These are phyloP conservation scores for Proliferodiscus dingleyae DNA, from an alignment of 2,329 filamentous ascomycete genomes.

Conservation along the genomic window DNA sequence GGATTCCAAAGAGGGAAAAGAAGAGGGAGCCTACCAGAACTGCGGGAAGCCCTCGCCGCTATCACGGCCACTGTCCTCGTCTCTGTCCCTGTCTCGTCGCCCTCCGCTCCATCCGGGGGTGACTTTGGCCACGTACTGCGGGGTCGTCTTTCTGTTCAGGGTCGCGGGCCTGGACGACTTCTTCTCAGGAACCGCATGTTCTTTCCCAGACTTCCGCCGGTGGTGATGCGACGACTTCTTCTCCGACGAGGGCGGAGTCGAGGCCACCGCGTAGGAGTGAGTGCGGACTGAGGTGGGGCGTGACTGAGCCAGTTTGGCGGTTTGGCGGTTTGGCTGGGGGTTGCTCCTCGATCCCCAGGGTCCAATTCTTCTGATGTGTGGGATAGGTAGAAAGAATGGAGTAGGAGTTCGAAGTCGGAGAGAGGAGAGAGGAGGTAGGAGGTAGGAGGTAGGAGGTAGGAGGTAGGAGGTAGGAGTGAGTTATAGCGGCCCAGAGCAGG, in stretches of 20 bases:
- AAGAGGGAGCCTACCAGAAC: slow-evolving; percentile 50
- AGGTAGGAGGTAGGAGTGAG: no score
- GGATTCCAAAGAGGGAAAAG: slow-evolving; percentile 4
- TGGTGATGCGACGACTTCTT: slow-evolving; percentile 16
- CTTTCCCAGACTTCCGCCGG: slow-evolving; percentile 25
- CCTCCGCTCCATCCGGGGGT: slow-evolving; percentile 2
- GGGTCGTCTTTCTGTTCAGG: slow-evolving; percentile 16
- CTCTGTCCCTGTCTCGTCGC: slow-evolving; percentile 11
- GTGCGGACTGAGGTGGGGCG: slow-evolving; percentile 23
- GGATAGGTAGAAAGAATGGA: not conserved
- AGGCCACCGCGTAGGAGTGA: slow-evolving; percentile 10
- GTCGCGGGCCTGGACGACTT: slow-evolving; percentile 21
- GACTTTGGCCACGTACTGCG: slow-evolving; percentile 19
- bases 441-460: no score
- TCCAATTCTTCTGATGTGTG: no score
- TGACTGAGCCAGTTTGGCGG: slow-evolving; percentile 27
- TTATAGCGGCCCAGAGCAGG: no score
- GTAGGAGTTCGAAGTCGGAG: no score
- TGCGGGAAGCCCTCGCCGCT: slow-evolving; percentile 61
- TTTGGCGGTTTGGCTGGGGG: no score
- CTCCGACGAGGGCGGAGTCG: slow-evolving; percentile 22
- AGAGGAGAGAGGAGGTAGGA: no score
- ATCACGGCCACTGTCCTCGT: slow-evolving; percentile 31
- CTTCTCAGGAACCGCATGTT: slow-evolving; percentile 17
- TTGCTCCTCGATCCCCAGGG: no score